Base-by-base conservation (phyloP, 805 yeast genomes). In the Saccharomycopsis vini region DNA sequence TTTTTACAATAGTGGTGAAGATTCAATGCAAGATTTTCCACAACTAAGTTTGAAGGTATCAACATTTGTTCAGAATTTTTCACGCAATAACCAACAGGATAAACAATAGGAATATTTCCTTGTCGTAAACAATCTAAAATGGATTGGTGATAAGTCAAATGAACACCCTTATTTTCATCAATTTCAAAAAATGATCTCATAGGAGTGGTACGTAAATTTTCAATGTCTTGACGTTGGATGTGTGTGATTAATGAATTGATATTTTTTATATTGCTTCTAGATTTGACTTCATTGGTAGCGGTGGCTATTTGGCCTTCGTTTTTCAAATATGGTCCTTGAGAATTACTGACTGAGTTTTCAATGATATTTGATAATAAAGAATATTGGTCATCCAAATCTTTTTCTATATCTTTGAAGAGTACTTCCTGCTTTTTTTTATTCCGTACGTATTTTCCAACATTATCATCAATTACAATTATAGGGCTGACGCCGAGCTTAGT, bases 401-500 rank as follows among this genome's bases (percentile, higher is more conserved):
- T 22, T 24, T 26, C 51, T 48, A 31, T 49, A 50, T 36, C 49
- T 49, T 41, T 50, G 45, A 38, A 49, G 20, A 5, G 12, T 16
- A 28, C 9, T 13, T 4, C 12, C 26, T 30, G 26, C 36, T 39
- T 10, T 12, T 35, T 6, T 5, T 26, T 15, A 15, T 28, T 58
- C 66, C 46, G 53, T 61, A 5, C n/a, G 16, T 4, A 6, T 24
- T 20, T 12, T 6, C 37, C 43, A 52, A 54, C 52, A 18, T 58
- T 59, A 10, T 64, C 61, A 39, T 79, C 88, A 23, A 83, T 53
- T 2, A 86, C 63, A 29, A 86, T 68, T 0, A 88, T 62, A 0
- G 95, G 95, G 12, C 81, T 74, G 1, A 83, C 75, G 0, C 97
- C 97, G 13, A 83, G 60, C 42, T 71, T 68, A 12, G 68, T 62